These are phyloP conservation scores for Pseudocercospora macadamiae DNA, from an alignment of 2,329 filamentous ascomycete genomes.

Conservation along the genomic window DNA sequence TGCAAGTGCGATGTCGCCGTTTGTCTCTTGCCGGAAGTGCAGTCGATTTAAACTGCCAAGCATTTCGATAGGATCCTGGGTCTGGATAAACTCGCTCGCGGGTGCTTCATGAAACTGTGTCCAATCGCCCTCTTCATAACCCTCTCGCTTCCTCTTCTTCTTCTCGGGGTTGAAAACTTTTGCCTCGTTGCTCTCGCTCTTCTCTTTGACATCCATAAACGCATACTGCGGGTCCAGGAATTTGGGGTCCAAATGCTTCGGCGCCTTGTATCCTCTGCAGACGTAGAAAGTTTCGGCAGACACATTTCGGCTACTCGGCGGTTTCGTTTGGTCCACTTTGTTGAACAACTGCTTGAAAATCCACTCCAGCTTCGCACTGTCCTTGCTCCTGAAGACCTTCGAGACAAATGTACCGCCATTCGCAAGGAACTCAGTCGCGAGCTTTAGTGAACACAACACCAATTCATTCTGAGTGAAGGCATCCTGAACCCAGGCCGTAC, in stretches of 20 bases:
- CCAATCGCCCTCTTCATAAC: constrained; percentile 95
- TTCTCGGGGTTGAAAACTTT: constrained; percentile 97
- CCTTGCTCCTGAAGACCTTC: constrained; percentile 95
- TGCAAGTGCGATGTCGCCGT: constrained; percentile 76
- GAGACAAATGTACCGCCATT: constrained; percentile 94
- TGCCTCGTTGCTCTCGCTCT: constrained; percentile 91
- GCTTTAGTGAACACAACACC: constrained; percentile 83
- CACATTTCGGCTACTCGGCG: constrained; percentile 91
- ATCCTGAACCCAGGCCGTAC: constrained; percentile 97
- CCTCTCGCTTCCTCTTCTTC: constrained; percentile 96
- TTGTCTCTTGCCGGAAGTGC: constrained; percentile 77
- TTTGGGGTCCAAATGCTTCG: constrained; percentile 87
- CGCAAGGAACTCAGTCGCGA: constrained; percentile 89
- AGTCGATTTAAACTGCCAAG: constrained; percentile 84
- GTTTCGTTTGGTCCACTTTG: constrained; percentile 96
- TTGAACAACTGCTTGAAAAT: constrained; percentile 95
- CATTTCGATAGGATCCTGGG: constrained; percentile 88
- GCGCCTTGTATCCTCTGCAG: constrained; percentile 91
- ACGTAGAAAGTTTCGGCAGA: constrained; percentile 99
- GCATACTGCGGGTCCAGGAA: constrained; percentile 88
- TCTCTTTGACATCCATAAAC: constrained; percentile 86
- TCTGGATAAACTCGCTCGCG: constrained; percentile 92
- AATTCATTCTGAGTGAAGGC: constrained; percentile 97
- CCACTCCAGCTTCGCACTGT: constrained; percentile 95
- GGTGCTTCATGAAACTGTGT: constrained; percentile 87